Evolutionary conservation across 2,329 filamentous ascomycete species (phyloP).

Genomic region (Ophioceras dolichostomum): DNA sequence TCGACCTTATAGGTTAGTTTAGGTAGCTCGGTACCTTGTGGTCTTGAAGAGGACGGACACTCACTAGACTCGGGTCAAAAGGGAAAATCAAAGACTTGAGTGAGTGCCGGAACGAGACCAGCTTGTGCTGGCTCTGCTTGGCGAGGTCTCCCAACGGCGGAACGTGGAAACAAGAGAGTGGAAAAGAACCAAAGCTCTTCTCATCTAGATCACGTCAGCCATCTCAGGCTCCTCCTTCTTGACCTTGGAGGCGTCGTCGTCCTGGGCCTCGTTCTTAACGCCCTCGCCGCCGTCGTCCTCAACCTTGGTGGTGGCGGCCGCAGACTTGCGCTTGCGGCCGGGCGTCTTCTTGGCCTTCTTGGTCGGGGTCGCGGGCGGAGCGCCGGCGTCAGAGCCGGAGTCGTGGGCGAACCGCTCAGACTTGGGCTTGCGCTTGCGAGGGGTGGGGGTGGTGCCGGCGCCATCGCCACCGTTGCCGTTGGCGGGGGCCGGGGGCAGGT

Average conservation of each 20-base stretch:
- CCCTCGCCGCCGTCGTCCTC: neutral
- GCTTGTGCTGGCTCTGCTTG: too few relatives aligned
- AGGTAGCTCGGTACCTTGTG: too few relatives aligned
- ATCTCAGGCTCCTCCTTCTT: constrained; percentile 1
- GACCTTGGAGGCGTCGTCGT: neutral
- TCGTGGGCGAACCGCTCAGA: constrained; percentile 1
- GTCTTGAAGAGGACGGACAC: too few relatives aligned
- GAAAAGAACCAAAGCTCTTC: too few relatives aligned
- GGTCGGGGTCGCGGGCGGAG: neutral
- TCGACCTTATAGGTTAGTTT: too few relatives aligned
- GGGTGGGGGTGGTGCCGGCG: too few relatives aligned
- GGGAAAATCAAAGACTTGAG: too few relatives aligned
- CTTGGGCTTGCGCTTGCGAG: constrained; percentile 11
- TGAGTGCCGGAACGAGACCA: too few relatives aligned
- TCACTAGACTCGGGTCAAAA: too few relatives aligned
- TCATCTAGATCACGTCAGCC: too few relatives aligned
- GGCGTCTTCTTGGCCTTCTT: neutral
- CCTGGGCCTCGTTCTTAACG: neutral
- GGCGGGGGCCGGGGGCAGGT: constrained; percentile 2
- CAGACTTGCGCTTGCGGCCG: neutral
- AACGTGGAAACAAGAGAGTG: too few relatives aligned
- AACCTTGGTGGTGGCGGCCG: neutral
- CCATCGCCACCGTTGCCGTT: neutral
- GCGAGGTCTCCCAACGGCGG: too few relatives aligned
- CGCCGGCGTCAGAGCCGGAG: neutral